Conservation (phyloP, 2,329 filamentous ascomycete genomes). For the Helminthosporium solani region DNA sequence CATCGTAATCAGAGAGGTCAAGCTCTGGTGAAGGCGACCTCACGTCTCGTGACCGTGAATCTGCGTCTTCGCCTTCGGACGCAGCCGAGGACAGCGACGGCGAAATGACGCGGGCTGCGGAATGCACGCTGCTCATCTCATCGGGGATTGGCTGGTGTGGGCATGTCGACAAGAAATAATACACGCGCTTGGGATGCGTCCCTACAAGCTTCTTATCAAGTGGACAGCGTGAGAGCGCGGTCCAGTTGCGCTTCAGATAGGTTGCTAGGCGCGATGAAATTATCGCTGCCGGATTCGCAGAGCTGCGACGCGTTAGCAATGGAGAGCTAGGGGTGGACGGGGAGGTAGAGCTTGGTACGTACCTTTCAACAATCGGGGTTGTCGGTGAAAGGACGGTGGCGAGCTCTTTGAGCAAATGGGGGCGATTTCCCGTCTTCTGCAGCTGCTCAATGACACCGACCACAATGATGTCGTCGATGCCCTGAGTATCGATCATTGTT, state of each 20-base stretch:
- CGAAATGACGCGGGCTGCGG: slow-evolving; percentile 66
- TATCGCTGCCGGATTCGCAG: slow-evolving; percentile 91
- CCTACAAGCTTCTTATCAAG: slow-evolving; percentile 90
- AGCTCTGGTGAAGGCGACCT: slow-evolving; percentile 91
- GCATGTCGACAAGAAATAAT: slow-evolving; percentile 92
- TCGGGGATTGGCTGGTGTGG: slow-evolving; percentile 80
- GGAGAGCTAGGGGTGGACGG: slow-evolving; percentile 16
- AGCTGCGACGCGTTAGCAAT: slow-evolving; percentile 59
- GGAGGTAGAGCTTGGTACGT: slow-evolving; percentile 47
- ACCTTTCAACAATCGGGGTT: slow-evolving; percentile 88
- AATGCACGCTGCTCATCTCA: slow-evolving; percentile 54
- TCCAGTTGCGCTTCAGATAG: slow-evolving; percentile 86
- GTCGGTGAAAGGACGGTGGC: slow-evolving; percentile 74
- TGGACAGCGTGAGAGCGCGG: slow-evolving; percentile 75
- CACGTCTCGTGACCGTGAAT: slow-evolving; percentile 59
- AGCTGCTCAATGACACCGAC: slow-evolving; percentile 85
- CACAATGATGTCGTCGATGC: slow-evolving; percentile 93
- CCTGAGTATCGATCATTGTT: slow-evolving; percentile 71
- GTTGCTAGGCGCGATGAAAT: slow-evolving; percentile 88
- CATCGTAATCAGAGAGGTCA: slow-evolving; percentile 87
- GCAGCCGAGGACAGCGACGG: slow-evolving; percentile 80
- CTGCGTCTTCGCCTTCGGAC: slow-evolving; percentile 68
- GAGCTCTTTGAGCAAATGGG: slow-evolving; percentile 92
- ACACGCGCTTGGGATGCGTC: slow-evolving; percentile 89
- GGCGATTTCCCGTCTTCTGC: slow-evolving; percentile 85